Evolutionary conservation across 2,329 filamentous ascomycete species (phyloP), one percentile per base, ranked within the genome.

Genomic region (Alternaria arbusti): DNA sequence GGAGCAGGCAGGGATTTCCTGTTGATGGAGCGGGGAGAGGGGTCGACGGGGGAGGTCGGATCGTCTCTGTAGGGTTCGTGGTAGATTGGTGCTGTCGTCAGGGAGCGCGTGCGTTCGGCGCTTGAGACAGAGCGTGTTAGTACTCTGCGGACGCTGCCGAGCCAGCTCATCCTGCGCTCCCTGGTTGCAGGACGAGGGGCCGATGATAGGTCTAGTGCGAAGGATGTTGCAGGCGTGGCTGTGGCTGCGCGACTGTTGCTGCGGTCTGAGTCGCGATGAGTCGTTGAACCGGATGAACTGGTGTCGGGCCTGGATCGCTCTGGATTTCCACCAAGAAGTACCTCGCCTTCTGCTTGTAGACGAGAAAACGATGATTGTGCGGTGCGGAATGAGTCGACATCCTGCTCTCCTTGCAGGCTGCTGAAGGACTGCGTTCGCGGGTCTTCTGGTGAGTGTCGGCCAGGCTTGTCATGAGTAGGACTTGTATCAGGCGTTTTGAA

Each of bases 341-440:
- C 81, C 54, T 86, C 83, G 13, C 84, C 84, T 74, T 88, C 86
- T 15, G 81, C 80, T 70, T 85, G 85, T 3, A 84, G 79, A 22
- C 84, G 80, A 9, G 80, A 79, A 56, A 87, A 82, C 0, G 81
- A 84, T 1, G 85, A 83, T 17, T 81, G 80, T 4, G 85, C 84
- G 2, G 86, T 86, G 15, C 79, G 82, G 74, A 85, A 87, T 2
- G 82, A 84, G 43, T 87, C 86, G 5, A 79, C 75, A 49, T 85
- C 84, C 7, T 72, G 78, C 30, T 73, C 75, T 81, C 12, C 49
- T 17, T 74, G 81, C 64, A 70, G 81, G 74, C 65, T 84, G 67
- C 74, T 77, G 12, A 75, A 66, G 0, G 78, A 78, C 32, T 69
- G 67, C 1, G 74, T 74, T 25, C 72, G 68, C 26, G 68, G 64